These are phyloP conservation scores for Cryptococcus jaspeensis DNA, from an alignment of 1,284 basidiomycete species.

Conservation along the genomic window DNA sequence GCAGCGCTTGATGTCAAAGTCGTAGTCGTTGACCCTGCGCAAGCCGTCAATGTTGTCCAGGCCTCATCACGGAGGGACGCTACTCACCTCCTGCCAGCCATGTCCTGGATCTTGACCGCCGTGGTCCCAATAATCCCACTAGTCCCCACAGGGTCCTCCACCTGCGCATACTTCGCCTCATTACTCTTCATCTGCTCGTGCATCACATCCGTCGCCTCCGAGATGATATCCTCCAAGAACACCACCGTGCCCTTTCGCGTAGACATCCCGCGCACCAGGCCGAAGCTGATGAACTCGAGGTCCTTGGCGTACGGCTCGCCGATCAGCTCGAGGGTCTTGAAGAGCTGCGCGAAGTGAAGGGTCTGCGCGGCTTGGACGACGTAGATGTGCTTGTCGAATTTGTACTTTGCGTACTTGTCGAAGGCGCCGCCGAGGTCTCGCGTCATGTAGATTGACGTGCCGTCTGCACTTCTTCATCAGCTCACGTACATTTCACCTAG, in stretches of 20 bases:
- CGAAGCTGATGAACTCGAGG: constrained; percentile 90
- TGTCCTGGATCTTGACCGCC: constrained; percentile 98
- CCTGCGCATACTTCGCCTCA: constrained; percentile 84
- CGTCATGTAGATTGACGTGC: constrained; percentile 97
- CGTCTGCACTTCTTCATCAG: constrained; percentile 60
- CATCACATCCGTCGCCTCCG: constrained; percentile 88
- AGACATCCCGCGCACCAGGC: constrained; percentile 91
- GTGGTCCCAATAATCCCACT: constrained; percentile 88
- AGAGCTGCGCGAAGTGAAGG: constrained; percentile 88
- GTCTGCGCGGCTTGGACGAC: constrained; percentile 94
- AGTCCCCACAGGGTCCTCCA: constrained; percentile 83
- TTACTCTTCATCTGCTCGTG: constrained; percentile 96
- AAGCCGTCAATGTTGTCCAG: neutral
- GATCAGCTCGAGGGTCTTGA: constrained; percentile 92
- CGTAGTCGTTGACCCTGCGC: constrained; percentile 89
- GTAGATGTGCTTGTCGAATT: constrained; percentile 98
- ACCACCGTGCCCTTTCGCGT: constrained; percentile 95
- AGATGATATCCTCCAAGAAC: constrained; percentile 92
- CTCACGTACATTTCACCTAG: neutral
- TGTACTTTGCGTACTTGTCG: constrained; percentile 87
- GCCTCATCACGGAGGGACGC: neutral
- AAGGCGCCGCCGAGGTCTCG: constrained; percentile 93
- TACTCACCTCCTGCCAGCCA: constrained; percentile 86
- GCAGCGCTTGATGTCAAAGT: constrained; percentile 93
- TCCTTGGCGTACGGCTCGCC: constrained; percentile 78